A percentile compares a stretch with the other conserved stretches of the same genome.
Evolutionary conservation across 73 alveolate genomes (phyloP).

Genomic region (Paramecium biaurelia): DNA sequence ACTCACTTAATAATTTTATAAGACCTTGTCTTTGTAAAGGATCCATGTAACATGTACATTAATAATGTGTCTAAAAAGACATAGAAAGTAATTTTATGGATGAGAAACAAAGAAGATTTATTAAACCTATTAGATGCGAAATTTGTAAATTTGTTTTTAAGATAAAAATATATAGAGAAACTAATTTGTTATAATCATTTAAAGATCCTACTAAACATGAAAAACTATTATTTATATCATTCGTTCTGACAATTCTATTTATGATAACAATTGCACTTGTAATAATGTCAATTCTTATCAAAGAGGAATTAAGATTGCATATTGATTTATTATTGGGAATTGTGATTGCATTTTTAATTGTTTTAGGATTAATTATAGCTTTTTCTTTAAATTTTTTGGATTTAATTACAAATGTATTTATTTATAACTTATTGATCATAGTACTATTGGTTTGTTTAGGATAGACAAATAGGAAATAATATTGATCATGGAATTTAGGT

Average conservation of each 20-base stretch:
- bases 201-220: neutral
- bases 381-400: neutral
- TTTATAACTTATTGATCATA: neutral
- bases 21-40: slow-evolving; percentile 3
- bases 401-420: neutral
- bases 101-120: neutral
- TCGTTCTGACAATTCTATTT: neutral
- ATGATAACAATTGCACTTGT: neutral
- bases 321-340: neutral
- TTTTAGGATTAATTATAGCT: neutral
- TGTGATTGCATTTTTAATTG: neutral
- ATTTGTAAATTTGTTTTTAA: neutral
- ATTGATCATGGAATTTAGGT: neutral
- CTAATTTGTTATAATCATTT: neutral
- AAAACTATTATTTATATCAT: neutral
- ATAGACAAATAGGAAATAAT: neutral
- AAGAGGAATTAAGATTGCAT: neutral
- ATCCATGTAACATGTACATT: neutral
- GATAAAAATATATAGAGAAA: neutral
- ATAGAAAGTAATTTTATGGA: neutral
- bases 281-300: neutral
- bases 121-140: neutral
- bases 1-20: neutral
- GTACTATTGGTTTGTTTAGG: neutral
- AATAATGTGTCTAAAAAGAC: neutral